Evolutionary conservation across 805 yeast species (phyloP), one percentile per base, ranked within the genome.

Genomic region (Teunomyces barrocoloradensis): DNA sequence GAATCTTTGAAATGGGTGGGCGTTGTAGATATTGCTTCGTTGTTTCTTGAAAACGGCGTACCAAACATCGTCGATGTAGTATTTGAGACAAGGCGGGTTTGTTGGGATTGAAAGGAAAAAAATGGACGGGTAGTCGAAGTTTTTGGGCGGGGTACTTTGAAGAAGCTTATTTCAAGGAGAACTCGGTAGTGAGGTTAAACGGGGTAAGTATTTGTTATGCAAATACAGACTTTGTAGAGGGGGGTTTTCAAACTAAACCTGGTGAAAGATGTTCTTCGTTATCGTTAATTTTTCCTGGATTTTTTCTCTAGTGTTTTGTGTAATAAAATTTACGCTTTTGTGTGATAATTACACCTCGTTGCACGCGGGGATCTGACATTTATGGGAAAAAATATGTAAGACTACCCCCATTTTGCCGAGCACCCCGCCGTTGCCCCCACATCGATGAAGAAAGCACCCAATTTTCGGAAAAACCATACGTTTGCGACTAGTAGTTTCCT

Each of bases 1-100:
- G 61, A 59, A 40, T 73, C 77, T 42, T 68, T 64, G 58, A 72
- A 72, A 25, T 68, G 73, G 6, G 68, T 53, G 9, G 77, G 77
- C 6, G 75, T 61, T 49, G 60, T 46, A 10, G 64, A 47, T 15
- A 42, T 30, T 52, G 51, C 65, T 13, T 58, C 60, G 41, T 53
- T 56, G 27, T 53, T 50, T 40, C 66, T 56, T 10, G 59, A 56
- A 52, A 57, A 60, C 3, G 66, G 60, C 6, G 67, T 54, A 18
- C 71, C 69, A 51, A 62, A 66, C 72, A 66, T 66, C 39, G 39
- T 45, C 3, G n/a, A 12, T n/a, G 32, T 6, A 36, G 36, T 13
- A n/a, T 39, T 25, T 17, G 28, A 25, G 25, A 32, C 12, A n/a
- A 12, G 23, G 27, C 18, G 23, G 20, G 25, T n/a, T 42, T n/a